Conservation (phyloP, 1,139 yeast genomes). For the Yamadazyma membranifaciens region DNA sequence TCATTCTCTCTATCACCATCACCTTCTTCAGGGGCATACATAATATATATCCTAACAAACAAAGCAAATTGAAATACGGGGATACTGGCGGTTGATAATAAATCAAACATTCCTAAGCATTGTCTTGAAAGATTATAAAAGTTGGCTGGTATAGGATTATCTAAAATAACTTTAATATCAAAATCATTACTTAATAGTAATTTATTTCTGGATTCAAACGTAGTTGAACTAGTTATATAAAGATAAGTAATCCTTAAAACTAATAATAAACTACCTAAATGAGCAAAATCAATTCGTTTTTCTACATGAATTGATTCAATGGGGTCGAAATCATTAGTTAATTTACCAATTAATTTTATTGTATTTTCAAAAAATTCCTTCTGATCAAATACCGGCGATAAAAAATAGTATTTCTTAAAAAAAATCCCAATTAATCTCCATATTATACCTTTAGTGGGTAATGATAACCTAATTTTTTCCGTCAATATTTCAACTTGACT, state of each 20-base stretch:
- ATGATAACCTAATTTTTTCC: slow-evolving; percentile 18
- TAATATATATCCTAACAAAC: slow-evolving; percentile 36
- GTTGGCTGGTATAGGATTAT: slow-evolving; percentile 25
- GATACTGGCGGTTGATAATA: slow-evolving; percentile 38
- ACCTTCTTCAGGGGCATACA: slow-evolving; percentile 51
- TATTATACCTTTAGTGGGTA: slow-evolving; percentile 43
- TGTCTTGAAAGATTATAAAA: slow-evolving; percentile 33
- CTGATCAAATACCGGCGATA: slow-evolving; percentile 50
- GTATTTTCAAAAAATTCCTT: slow-evolving; percentile 20
- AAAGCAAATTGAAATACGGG: slow-evolving; percentile 50
- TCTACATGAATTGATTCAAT: slow-evolving; percentile 19
- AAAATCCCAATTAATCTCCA: slow-evolving; percentile 49
- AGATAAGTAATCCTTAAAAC: slow-evolving; percentile 28
- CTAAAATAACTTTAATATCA: slow-evolving; percentile 5
- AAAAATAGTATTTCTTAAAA: slow-evolving; percentile 43
- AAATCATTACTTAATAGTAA: slow-evolving; percentile 21
- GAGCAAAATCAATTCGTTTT: slow-evolving; percentile 31
- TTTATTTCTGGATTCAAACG: background rate
- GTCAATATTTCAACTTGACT: slow-evolving; percentile 22
- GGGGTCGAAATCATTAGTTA: slow-evolving; percentile 14
- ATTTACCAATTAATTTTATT: slow-evolving; percentile 24
- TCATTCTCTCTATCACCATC: slow-evolving; percentile 50
- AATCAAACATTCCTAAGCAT: slow-evolving; percentile 39
- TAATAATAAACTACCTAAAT: slow-evolving; percentile 28
- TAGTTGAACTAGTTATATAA: background rate